These are phyloP conservation scores for Cryptococcus maquisensis DNA, from an alignment of 1,284 basidiomycete genomes.

Conservation along the genomic window DNA sequence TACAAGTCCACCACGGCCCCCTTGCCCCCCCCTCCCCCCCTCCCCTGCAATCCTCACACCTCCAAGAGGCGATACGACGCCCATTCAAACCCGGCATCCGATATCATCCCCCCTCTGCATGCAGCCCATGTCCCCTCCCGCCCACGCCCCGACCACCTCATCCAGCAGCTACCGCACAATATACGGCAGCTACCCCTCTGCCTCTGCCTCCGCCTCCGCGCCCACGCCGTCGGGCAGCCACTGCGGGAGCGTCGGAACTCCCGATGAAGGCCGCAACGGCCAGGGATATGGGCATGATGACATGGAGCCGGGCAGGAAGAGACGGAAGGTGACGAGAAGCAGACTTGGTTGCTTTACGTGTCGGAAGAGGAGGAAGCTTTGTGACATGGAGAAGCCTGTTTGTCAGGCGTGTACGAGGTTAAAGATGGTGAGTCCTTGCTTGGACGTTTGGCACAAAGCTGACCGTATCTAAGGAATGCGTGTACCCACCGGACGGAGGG, in stretches of 20 bases:
- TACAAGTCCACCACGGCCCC: too few species aligned
- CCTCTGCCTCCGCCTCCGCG: background rate
- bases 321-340: conserved; percentile 25
- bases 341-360: conserved; percentile 26
- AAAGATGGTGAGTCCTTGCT: conserved; percentile 17
- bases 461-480: conserved; percentile 17
- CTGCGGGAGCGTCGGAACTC: background rate
- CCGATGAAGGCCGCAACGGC: background rate
- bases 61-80: too few species aligned
- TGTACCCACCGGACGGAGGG: conserved; percentile 19
- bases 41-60: too few species aligned
- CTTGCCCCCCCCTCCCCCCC: too few species aligned
- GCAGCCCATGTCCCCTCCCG: too few species aligned
- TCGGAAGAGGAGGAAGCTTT: conserved; percentile 27
- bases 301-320: conserved; percentile 12
- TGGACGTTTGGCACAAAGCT: background rate
- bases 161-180: background rate
- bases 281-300: background rate
- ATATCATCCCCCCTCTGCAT: too few species aligned
- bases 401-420: conserved; percentile 26
- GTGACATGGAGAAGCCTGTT: conserved; percentile 22
- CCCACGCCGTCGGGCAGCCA: background rate
- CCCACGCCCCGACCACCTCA: background rate
- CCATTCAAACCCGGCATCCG: too few species aligned
- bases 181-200: background rate